A percentile compares a stretch with the other conserved stretches of the same genome.
Conservation (phyloP, 148 eudicot genomes). For the Cornus suecica region DNA sequence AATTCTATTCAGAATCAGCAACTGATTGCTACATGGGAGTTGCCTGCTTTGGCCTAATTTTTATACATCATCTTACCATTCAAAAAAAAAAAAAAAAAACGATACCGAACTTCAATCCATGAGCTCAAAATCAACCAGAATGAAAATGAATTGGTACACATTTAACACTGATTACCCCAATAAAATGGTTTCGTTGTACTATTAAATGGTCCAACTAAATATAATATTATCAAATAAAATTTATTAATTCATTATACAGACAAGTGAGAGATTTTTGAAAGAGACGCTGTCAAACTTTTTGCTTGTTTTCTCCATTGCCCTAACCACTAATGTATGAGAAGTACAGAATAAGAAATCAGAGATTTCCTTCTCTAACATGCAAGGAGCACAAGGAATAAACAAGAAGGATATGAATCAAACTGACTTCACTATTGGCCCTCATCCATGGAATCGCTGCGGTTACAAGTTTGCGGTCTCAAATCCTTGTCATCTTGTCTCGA, state of each 20-base stretch:
- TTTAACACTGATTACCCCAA: too few relatives aligned
- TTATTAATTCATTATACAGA: background rate
- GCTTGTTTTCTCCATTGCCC: background rate
- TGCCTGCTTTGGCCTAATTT: too few relatives aligned
- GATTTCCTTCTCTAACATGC: constrained; percentile 6
- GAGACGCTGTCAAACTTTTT: background rate
- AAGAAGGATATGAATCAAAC: background rate
- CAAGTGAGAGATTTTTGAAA: background rate
- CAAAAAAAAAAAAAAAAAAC: too few relatives aligned
- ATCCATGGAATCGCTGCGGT: constrained; percentile 59
- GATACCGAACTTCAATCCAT: too few relatives aligned
- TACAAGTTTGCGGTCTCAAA: constrained; percentile 33
- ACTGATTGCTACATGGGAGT: too few relatives aligned
- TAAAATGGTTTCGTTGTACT: too few relatives aligned
- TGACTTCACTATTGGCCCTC: constrained; percentile 54
- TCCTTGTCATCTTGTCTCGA: constrained; percentile 33
- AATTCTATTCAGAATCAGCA: too few relatives aligned
- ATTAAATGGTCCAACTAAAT: background rate
- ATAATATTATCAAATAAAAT: background rate
- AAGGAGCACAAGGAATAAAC: background rate
- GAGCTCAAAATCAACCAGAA: too few relatives aligned
- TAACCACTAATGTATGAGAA: constrained; percentile 1
- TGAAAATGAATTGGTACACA: too few relatives aligned
- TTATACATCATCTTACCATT: too few relatives aligned
- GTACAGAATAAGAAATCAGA: constrained; percentile 4